Percentiles rank a stretch among this genome's conserved stretches.
These are phyloP conservation scores for Buxus sempervirens DNA, from an alignment of 164 flowering plant genomes.

Conservation along the genomic window DNA sequence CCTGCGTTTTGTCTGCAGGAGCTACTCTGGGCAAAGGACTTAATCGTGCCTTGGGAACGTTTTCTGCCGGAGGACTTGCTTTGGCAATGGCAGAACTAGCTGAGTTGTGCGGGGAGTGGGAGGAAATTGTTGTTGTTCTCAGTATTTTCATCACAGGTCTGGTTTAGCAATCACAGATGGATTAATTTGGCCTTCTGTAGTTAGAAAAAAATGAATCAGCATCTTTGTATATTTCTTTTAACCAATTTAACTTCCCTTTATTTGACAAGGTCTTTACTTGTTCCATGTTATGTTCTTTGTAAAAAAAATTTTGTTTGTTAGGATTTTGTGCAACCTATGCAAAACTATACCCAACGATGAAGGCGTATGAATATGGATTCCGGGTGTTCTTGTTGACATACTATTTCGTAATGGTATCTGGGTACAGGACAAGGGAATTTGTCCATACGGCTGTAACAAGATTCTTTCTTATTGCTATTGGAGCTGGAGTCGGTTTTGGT, in stretches of 20 bases:
- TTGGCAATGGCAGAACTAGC: constrained; percentile 59
- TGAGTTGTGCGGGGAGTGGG: constrained; percentile 33
- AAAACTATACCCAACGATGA: constrained; percentile 75
- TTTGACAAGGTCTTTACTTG: background rate
- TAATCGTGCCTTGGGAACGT: constrained; percentile 80
- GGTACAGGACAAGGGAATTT: too few species aligned
- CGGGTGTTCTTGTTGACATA: too few species aligned
- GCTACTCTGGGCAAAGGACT: constrained; percentile 82
- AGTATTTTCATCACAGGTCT: constrained; percentile 69
- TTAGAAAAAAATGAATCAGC: background rate
- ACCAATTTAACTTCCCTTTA: background rate
- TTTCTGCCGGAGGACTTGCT: constrained; percentile 81
- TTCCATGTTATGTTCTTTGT: background rate
- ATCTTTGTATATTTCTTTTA: too few species aligned
- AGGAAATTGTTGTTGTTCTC: constrained; percentile 46
- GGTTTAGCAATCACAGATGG: background rate
- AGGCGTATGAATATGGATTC: too few species aligned
- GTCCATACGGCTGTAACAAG: too few species aligned
- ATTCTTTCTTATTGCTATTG: too few species aligned
- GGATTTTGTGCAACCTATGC: constrained; percentile 57
- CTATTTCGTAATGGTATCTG: too few species aligned
- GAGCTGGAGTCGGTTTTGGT: too few species aligned
- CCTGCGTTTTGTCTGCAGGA: constrained; percentile 33
- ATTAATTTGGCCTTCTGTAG: too few species aligned
- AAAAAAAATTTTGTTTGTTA: constrained; percentile 14